Conservation (phyloP, 2,329 filamentous ascomycete species). For the Colletotrichum liaoningense region DNA sequence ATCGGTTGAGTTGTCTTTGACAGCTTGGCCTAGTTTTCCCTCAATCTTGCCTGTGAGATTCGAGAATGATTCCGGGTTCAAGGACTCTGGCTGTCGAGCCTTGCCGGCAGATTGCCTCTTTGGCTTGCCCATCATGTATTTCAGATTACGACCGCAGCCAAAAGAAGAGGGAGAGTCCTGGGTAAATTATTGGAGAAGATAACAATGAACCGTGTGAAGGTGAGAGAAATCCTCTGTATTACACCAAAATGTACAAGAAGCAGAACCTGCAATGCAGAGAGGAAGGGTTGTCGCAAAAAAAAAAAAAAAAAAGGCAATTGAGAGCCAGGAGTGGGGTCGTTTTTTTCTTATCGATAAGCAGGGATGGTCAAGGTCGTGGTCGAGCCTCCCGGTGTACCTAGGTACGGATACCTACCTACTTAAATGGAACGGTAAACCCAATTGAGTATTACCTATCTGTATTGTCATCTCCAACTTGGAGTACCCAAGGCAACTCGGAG, state of each 20-base stretch:
- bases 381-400: no score
- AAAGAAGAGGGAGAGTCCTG: not conserved
- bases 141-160: not conserved
- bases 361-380: not conserved
- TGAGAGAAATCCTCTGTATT: not conserved
- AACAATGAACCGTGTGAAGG: not conserved
- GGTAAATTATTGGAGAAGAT: not conserved
- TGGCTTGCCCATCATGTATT: conserved; percentile 19
- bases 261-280: not conserved
- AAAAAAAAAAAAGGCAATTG: not conserved
- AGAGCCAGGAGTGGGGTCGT: not conserved
- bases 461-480: no score
- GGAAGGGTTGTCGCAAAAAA: not conserved
- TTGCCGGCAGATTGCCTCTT: conserved; percentile 13
- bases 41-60: conserved; percentile 69
- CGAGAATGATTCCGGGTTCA: conserved; percentile 63
- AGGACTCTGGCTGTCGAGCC: conserved; percentile 37
- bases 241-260: not conserved
- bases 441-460: not conserved
- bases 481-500: no score
- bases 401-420: no score
- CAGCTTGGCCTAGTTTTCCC: conserved; percentile 55
- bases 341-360: not conserved
- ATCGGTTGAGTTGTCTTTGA: conserved; percentile 57
- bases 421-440: not conserved